These are phyloP conservation scores for Panus rudis DNA, from an alignment of 768 basidiomycete species.

Conservation along the genomic window DNA sequence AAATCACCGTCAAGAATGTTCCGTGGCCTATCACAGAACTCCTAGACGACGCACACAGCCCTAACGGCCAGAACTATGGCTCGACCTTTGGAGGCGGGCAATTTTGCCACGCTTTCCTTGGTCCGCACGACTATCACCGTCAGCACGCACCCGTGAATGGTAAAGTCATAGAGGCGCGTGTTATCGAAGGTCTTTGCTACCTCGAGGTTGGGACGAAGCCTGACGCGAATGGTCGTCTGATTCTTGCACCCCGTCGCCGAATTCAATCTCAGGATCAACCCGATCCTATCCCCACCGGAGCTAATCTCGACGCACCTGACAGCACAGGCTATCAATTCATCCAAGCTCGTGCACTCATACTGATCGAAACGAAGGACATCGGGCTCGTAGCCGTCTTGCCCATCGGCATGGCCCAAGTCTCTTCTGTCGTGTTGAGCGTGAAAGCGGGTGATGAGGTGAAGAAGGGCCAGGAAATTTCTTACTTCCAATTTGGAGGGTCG, in stretches of 20 bases:
- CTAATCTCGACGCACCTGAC: conserved; percentile 13
- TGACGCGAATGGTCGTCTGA: neutral
- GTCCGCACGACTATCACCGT: conserved; percentile 15
- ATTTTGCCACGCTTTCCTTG: conserved; percentile 15
- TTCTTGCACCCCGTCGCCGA: neutral
- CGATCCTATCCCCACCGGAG: neutral
- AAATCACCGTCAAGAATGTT: conserved; percentile 10
- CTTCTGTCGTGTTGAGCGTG: conserved; percentile 17
- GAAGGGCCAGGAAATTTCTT: conserved; percentile 17
- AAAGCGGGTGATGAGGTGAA: conserved; percentile 6
- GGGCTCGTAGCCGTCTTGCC: conserved; percentile 19
- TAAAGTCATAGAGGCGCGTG: conserved; percentile 11
- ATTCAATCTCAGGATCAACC: neutral
- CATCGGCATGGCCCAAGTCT: conserved; percentile 20
- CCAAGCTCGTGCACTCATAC: conserved; percentile 14
- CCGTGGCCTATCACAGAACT: conserved; percentile 15
- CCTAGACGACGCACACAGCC: conserved; percentile 8
- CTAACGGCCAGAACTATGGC: neutral
- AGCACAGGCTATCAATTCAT: conserved; percentile 17
- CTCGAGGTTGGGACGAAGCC: conserved; percentile 10
- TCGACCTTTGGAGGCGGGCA: conserved; percentile 9
- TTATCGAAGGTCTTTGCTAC: conserved; percentile 17
- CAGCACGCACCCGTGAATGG: conserved; percentile 17
- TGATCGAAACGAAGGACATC: conserved; percentile 12
- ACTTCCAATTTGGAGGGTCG: conserved; percentile 17